A percentile compares a stretch with the other conserved stretches of the same genome.
Evolutionary conservation across 2,329 filamentous ascomycete genomes (phyloP).

Genomic region (Talaromyces albobiverticillius): DNA sequence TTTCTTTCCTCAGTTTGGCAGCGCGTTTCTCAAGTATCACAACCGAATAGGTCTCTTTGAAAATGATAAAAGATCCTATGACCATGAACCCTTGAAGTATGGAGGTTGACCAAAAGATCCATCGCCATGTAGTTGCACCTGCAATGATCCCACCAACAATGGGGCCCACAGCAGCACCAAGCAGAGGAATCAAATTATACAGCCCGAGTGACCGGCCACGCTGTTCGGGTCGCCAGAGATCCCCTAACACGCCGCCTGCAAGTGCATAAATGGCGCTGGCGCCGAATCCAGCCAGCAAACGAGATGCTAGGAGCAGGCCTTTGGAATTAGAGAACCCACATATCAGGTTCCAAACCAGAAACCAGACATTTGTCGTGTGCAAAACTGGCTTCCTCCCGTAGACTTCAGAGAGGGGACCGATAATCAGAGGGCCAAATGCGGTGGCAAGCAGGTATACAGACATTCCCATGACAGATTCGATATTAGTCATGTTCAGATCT

Average conservation of each 20-base stretch:
- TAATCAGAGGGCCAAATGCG: conserved; percentile 43
- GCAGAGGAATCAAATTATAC: conserved; percentile 52
- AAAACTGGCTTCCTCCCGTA: conserved; percentile 49
- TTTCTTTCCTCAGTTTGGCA: conserved; percentile 37
- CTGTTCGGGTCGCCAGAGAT: conserved; percentile 56
- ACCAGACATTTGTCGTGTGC: conserved; percentile 48
- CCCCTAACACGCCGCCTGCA: conserved; percentile 43
- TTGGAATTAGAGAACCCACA: conserved; percentile 51
- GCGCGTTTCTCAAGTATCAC: conserved; percentile 41
- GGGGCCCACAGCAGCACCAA: conserved; percentile 50
- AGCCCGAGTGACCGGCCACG: conserved; percentile 57
- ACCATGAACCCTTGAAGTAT: conserved; percentile 15
- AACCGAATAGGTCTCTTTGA: conserved; percentile 46
- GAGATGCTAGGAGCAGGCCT: conserved; percentile 51
- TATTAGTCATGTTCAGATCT: conserved; percentile 45
- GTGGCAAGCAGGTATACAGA: conserved; percentile 48
- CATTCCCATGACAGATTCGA: conserved; percentile 39
- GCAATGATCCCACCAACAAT: conserved; percentile 60
- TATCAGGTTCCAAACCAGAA: conserved; percentile 49
- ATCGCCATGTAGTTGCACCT: conserved; percentile 31
- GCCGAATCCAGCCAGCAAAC: conserved; percentile 52
- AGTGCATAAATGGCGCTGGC: conserved; percentile 54
- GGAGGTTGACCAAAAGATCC: conserved; percentile 20
- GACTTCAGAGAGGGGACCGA: conserved; percentile 47
- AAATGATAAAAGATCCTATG: conserved; percentile 27